These are phyloP conservation scores for Dorcoceras hygrometricum DNA, from an alignment of 257 asterid species.

Conservation along the genomic window DNA sequence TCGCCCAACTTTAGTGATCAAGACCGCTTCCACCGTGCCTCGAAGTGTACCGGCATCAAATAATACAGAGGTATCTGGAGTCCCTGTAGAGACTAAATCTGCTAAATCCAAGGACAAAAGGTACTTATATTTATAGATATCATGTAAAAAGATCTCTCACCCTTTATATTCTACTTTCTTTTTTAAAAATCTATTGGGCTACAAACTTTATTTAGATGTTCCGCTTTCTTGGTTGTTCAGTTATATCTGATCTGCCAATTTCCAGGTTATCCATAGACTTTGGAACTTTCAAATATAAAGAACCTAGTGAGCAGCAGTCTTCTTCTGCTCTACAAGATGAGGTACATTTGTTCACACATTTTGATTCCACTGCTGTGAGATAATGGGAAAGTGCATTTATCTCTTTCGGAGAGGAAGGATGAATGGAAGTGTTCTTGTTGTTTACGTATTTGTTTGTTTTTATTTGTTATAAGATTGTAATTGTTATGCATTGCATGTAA, in stretches of 20 bases:
- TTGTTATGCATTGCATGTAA: slow-evolving; percentile 1
- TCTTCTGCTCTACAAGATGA: slow-evolving; percentile 96
- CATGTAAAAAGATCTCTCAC: background rate
- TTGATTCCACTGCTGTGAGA: background rate
- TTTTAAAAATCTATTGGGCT: background rate
- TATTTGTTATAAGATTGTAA: background rate
- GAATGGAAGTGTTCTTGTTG: slow-evolving; percentile 1
- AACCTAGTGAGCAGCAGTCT: slow-evolving; percentile 50
- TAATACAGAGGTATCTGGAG: slow-evolving; percentile 42
- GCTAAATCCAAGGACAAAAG: slow-evolving; percentile 63
- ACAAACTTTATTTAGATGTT: background rate
- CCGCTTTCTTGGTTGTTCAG: background rate
- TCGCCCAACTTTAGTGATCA: slow-evolving; percentile 50
- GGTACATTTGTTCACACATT: slow-evolving; percentile 40
- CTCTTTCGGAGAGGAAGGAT: background rate
- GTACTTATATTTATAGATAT: slow-evolving; percentile 26
- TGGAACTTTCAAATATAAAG: slow-evolving; percentile 84
- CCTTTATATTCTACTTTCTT: too few species aligned
- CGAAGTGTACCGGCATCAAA: slow-evolving; percentile 46
- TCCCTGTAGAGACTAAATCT: slow-evolving; percentile 46
- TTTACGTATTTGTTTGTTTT: slow-evolving; percentile 7
- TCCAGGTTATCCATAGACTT: slow-evolving; percentile 82
- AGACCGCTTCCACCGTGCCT: slow-evolving; percentile 51
- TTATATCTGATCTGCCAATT: slow-evolving; percentile 17
- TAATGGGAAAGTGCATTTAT: background rate